Percentiles rank a stretch among this genome's conserved stretches.
These are phyloP conservation scores for Zygoascus ofunaensis DNA, from an alignment of 805 yeast species.

Conservation along the genomic window DNA sequence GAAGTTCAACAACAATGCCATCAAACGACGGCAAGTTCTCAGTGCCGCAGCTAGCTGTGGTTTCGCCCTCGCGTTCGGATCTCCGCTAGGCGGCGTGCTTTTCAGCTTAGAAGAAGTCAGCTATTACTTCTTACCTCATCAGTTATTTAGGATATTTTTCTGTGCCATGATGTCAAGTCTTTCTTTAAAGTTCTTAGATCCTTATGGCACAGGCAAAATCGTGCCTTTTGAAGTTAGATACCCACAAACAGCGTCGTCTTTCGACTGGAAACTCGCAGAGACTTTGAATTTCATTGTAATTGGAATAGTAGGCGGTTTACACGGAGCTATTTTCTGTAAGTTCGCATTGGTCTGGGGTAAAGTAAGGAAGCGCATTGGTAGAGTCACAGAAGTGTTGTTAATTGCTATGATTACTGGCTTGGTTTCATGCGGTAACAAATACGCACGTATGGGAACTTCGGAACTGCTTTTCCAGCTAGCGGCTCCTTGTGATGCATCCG, in stretches of 20 bases:
- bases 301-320: conserved; percentile 46
- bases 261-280: conserved; percentile 44
- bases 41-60: conserved; percentile 53
- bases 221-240: conserved; percentile 46
- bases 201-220: conserved; percentile 52
- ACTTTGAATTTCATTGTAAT: conserved; percentile 37
- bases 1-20: conserved; percentile 39
- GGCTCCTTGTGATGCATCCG: conserved; percentile 34
- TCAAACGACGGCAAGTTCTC: conserved; percentile 42
- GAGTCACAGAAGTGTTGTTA: conserved; percentile 38
- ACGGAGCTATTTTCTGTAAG: conserved; percentile 43
- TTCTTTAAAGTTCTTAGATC: conserved; percentile 44
- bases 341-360: conserved; percentile 38
- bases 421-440: conserved; percentile 40
- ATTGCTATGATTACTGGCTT: conserved; percentile 40
- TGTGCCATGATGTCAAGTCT: conserved; percentile 48
- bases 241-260: conserved; percentile 21
- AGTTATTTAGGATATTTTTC: conserved; percentile 44
- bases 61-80: conserved; percentile 52
- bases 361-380: conserved; percentile 32
- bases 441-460: conserved; percentile 40
- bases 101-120: conserved; percentile 50
- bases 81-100: conserved; percentile 51
- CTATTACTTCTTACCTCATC: conserved; percentile 46
- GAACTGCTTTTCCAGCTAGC: conserved; percentile 44